Base-by-base conservation (phyloP, 768 basidiomycete species). In the Royoungia palumana region DNA sequence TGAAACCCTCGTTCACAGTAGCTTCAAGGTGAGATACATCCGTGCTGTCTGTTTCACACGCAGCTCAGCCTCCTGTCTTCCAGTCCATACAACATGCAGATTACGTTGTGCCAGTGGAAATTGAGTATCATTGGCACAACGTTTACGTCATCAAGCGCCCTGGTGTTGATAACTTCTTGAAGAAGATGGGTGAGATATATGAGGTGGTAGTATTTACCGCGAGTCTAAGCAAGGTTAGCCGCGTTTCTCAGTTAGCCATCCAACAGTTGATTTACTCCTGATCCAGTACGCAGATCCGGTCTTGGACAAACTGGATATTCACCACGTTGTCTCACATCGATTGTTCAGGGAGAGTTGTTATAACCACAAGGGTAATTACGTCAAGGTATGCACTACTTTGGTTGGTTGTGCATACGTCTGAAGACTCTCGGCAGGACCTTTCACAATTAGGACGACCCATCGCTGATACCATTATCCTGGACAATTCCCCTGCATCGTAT, bases 71-170 rank as follows among this genome's bases (percentile, higher is more conserved):
- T 19, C 7, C 41, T 46, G 16, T 50, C 48, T 47, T 53, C 12
- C 35, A 98, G 94, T 89, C 94, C 46, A 91, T 98, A 59, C 80
- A 78, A 55, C 89, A 93, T 61, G 94, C 95, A 25, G 96, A 99
- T 73, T 99, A 93, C 69, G 91, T 98, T 54, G 95, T 99, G 4
- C 96, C 96, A 5, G 96, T 99, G 21, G 96, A 98, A 70, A 99
- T 99, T 54, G 96, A 99, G 65, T 94, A 90, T 57, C 89, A 96
- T 64, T 90, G 88, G 80, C 96, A 99, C 68, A 97, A 99, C 63
- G 94, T 98, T 56, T 97, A 98, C 71, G 96, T 98, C 41, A 90
- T 98, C 70, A 98, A 98, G 70, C 87, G 96, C 43, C 96, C 96
- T 9, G 96, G 96, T 14, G 96, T 99, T 14, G 96, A 99, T 66